A percentile compares a stretch with the other conserved stretches of the same genome.
Evolutionary conservation across 129 eudicot genomes (phyloP).

Genomic region (Daucus carota): DNA sequence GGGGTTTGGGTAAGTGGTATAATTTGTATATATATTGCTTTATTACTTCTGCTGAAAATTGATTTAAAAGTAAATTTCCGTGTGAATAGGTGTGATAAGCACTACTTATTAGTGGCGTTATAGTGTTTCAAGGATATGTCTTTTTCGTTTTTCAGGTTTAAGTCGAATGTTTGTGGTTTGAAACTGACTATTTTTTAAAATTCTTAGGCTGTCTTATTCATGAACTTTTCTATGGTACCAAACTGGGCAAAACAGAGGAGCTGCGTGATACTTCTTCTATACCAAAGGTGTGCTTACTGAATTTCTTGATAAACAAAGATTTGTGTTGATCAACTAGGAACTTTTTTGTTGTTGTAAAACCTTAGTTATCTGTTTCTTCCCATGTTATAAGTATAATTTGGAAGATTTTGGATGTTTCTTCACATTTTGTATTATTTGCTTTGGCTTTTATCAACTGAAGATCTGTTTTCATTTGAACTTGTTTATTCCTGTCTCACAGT

Average conservation of each 20-base stretch:
- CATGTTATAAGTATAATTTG: neutral
- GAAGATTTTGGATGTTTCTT: neutral
- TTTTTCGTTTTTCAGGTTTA: neutral
- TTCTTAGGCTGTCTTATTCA: constrained; percentile 85
- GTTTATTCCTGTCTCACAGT: constrained; percentile 63
- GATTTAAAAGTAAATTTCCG: neutral
- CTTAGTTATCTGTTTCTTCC: neutral
- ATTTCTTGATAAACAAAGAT: constrained; percentile 1
- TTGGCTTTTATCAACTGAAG: constrained; percentile 21
- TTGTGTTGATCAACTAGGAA: neutral
- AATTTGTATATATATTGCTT: neutral
- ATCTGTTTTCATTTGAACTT: constrained; percentile 37
- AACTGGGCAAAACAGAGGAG: constrained; percentile 81
- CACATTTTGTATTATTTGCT: constrained; percentile 18
- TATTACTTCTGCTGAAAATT: neutral
- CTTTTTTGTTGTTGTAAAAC: neutral
- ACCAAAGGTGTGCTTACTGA: constrained; percentile 68
- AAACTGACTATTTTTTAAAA: constrained; percentile 10
- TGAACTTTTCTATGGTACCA: constrained; percentile 78
- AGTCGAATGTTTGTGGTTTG: neutral
- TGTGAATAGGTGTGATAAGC: neutral
- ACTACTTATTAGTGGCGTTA: neutral
- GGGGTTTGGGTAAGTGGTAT: constrained; percentile 85
- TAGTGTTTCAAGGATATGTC: neutral
- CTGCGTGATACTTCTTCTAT: constrained; percentile 80